Conservation (phyloP, 768 basidiomycete genomes). For the Rhodotorula paludigena region DNA sequence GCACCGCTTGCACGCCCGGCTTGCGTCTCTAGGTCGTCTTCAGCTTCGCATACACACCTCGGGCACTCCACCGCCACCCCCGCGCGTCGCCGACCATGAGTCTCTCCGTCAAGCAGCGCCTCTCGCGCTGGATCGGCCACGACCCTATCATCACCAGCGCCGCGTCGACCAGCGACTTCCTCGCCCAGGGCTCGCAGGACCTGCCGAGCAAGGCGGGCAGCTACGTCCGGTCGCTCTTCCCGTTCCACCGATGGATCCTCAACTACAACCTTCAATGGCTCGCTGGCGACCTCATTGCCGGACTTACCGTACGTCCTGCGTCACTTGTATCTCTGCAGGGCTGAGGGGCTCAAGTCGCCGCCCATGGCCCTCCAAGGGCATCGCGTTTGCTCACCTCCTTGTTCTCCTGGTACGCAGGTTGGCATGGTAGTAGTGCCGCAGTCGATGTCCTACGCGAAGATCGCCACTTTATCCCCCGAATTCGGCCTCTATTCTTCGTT, state of each 20-base stretch:
- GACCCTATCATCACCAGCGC: conserved; percentile 19
- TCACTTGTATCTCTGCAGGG: not conserved
- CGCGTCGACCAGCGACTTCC: conserved; percentile 16
- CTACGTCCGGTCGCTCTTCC: conserved; percentile 22
- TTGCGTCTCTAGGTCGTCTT: no score
- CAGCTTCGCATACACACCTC: no score
- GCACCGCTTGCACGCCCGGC: no score
- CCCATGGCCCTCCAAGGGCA: no score
- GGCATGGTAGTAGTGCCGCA: conserved; percentile 95
- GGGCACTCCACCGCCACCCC: no score
- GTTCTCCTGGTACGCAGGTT: conserved; percentile 44
- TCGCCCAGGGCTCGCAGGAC: not conserved
- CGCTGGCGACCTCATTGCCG: conserved; percentile 42
- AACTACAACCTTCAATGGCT: conserved; percentile 39
- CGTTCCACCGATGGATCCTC: conserved; percentile 32
- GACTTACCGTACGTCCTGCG: conserved; percentile 8
- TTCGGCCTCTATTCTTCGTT: conserved; percentile 96
- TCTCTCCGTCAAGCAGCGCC: not conserved
- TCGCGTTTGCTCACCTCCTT: no score
- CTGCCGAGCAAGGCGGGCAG: not conserved
- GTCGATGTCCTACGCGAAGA: conserved; percentile 58
- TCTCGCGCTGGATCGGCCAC: conserved; percentile 25
- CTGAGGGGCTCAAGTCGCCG: no score
- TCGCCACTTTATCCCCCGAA: conserved; percentile 73
- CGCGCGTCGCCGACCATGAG: conserved; percentile 1